Conservation (phyloP, 768 basidiomycete species). For the Cystofilobasidium ferigula region DNA sequence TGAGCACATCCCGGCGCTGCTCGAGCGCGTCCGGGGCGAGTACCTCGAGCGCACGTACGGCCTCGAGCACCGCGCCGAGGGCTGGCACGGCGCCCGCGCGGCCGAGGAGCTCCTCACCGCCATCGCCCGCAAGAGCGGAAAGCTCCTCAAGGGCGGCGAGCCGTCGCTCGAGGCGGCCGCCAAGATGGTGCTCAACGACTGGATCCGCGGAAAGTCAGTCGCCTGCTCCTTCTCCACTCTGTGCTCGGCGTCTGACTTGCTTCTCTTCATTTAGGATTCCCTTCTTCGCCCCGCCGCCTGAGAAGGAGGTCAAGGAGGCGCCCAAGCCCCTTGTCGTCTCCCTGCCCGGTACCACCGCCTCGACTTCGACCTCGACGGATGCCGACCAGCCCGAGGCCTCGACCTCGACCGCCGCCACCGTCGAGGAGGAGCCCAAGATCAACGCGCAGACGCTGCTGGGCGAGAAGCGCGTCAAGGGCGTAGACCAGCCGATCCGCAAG, state of each 20-base stretch:
- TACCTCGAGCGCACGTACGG: constrained; percentile 61
- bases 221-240: neutral
- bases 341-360: constrained; percentile 13
- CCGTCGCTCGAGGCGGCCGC: constrained; percentile 84
- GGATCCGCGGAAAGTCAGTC: constrained; percentile 70
- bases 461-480: constrained; percentile 44
- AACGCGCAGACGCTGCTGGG: constrained; percentile 36
- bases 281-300: constrained; percentile 87
- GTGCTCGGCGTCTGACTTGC: neutral
- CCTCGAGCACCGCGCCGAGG: constrained; percentile 36
- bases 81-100: constrained; percentile 44
- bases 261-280: constrained; percentile 48
- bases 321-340: constrained; percentile 33
- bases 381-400: constrained; percentile 4
- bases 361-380: neutral
- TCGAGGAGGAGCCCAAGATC: constrained; percentile 45
- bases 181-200: constrained; percentile 82
- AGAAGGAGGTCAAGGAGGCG: constrained; percentile 40
- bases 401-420: constrained; percentile 38
- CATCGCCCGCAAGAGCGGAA: constrained; percentile 81
- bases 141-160: constrained; percentile 85
- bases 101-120: constrained; percentile 70
- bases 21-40: constrained; percentile 81
- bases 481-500: constrained; percentile 73
- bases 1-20: constrained; percentile 77